phyloP scores from a whole-genome alignment of 228 moss, liverwort and hornwort species.

The Sphagnum fallax region DNA sequence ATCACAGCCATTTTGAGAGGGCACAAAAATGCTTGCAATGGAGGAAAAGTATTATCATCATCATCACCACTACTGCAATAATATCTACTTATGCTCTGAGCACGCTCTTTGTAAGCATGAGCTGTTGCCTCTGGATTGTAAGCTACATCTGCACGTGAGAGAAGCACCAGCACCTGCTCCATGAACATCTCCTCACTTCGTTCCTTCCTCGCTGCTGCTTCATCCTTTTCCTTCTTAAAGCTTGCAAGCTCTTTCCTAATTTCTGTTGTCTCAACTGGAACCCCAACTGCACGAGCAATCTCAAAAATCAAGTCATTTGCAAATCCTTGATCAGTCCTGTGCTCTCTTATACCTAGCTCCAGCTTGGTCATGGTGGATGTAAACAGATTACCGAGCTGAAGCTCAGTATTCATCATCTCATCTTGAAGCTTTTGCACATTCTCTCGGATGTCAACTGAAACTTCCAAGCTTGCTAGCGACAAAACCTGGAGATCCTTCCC shows the following conservation, averaged over 20 bases:
- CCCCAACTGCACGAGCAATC: slow-evolving; percentile 27
- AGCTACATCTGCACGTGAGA: slow-evolving; percentile 26
- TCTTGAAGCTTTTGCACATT: slow-evolving; percentile 16
- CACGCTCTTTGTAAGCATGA: slow-evolving; percentile 2
- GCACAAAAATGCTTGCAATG: slow-evolving; percentile 37
- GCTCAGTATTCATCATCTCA: slow-evolving; percentile 22
- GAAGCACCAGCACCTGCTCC: slow-evolving; percentile 23
- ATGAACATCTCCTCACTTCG: slow-evolving; percentile 45
- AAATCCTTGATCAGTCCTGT: slow-evolving; percentile 24
- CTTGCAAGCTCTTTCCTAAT: slow-evolving; percentile 48
- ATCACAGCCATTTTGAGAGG: slow-evolving; percentile 38
- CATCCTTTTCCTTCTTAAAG: slow-evolving; percentile 43
- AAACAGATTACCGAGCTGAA: slow-evolving; percentile 22
- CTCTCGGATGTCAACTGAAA: slow-evolving; percentile 14
- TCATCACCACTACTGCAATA: slow-evolving; percentile 1
- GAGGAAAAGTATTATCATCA: slow-evolving; percentile 18
- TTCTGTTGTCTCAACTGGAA: slow-evolving; percentile 20
- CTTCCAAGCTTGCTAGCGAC: slow-evolving; percentile 27
- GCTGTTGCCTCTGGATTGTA: slow-evolving; percentile 11
- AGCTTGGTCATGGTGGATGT: slow-evolving; percentile 21
- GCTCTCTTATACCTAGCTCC: slow-evolving; percentile 21
- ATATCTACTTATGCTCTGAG: slow-evolving; percentile 8
- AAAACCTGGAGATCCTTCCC: slow-evolving; percentile 30
- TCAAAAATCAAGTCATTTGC: slow-evolving; percentile 23
- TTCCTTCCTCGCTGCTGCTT: slow-evolving; percentile 36